phyloP scores from a whole-genome alignment of 73 alveolate genomes.

The Paramecium sexaurelia region DNA sequence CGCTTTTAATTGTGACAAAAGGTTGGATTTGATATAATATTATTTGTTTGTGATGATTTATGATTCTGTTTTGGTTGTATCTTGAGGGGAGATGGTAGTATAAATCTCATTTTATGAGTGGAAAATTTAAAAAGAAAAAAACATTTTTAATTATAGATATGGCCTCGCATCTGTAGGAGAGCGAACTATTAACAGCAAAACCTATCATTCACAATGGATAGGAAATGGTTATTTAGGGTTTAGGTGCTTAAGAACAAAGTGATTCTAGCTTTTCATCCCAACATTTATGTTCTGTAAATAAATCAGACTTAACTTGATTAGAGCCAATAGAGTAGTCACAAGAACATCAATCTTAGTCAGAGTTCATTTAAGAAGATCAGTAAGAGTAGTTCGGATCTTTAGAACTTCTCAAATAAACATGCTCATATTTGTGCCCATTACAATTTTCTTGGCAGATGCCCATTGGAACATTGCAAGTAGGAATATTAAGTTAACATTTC shows the following conservation, averaged over 20 bases:
- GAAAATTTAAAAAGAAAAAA: constrained; percentile 48
- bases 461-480: background rate
- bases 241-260: background rate
- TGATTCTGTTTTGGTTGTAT: background rate
- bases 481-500: too few species aligned
- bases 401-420: background rate
- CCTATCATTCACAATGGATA: background rate
- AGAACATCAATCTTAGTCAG: background rate
- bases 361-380: constrained; percentile 46
- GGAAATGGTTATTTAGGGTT: constrained; percentile 31
- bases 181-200: constrained; percentile 14
- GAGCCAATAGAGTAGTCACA: constrained; percentile 13
- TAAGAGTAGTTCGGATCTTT: background rate
- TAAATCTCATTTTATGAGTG: constrained; percentile 15
- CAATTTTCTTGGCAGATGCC: constrained; percentile 15
- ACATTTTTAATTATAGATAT: constrained; percentile 47
- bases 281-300: constrained; percentile 27
- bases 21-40: background rate
- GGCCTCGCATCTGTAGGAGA: constrained; percentile 31
- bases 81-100: constrained; percentile 1
- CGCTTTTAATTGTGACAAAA: background rate
- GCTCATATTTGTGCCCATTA: constrained; percentile 24
- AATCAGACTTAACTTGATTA: constrained; percentile 14
- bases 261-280: constrained; percentile 50
- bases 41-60: background rate